Base-by-base conservation (phyloP, 371 early-diverging fungal species). In the Mucor plumbeus region DNA sequence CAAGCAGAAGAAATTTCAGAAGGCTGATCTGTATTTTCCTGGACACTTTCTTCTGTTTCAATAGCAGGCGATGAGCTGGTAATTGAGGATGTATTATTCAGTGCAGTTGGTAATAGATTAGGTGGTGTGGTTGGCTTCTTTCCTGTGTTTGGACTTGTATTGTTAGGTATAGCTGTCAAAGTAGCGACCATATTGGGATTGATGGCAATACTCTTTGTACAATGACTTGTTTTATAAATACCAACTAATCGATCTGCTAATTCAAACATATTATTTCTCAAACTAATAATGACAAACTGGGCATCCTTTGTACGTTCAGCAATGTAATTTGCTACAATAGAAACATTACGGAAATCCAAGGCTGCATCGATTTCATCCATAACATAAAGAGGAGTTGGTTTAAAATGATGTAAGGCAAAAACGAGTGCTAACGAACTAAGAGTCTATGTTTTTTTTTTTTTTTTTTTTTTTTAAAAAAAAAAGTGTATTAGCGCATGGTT, bases 341-440 rank as follows among this genome's bases (percentile, higher is more conserved):
- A 96, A 9, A 99, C 99, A 80, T 99, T 99, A 67, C 99, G 91
- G 84, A 98, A 99, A 79, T 99, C 99, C 47, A 99, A 84, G 3
- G 99, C 99, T 0, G 99, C 99, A 79, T 99, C 99, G 71, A 99
- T 99, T 81, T 99, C 99, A 83, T 99, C 99, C 99, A 99, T 99
- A 19, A 99, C 96, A 81, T 99, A 99, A 21, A 99, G 84, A 14
- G 99, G 99, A 10, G 99, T 99, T 3, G 99, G 99, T 71, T 97
- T 97, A 88, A 92, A 99, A 77, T 96, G 98, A 78, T 99, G 99
- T 56, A 99, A 87, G 0, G 99, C 99, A 89, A 99, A 99, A 13
- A 99, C 99, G 40, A 99, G 88, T 2, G 99, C 98, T 40, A 99
- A 85, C 17, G 99, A 99, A 75, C 95, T 94, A 40, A 99, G 83